Base-by-base conservation (phyloP, 179 eudicot genomes). In the Camellia oleifera region DNA sequence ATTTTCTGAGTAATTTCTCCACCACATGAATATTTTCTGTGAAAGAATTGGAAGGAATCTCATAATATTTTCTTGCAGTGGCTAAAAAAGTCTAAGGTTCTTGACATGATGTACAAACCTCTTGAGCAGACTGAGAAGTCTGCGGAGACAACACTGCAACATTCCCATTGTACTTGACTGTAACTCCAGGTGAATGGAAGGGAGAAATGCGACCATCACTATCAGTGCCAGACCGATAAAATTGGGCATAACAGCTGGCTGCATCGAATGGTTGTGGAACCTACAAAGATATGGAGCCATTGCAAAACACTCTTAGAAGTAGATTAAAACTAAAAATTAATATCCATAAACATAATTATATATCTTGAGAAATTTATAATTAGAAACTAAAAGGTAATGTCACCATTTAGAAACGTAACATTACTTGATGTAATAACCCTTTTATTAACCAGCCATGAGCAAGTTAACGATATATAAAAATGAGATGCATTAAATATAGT, bases 131-230 rank as follows among this genome's bases (percentile, higher is more conserved):
- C 82, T 80, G 90, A 48, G 91, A 88, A 79, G 88, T 78, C 78
- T 91, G 97, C 46, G 94, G 78, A 70, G 97, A 79, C 60, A 89
- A 81, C 68, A 86, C 75, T 52, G 90, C 82, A 80, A 81, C 84
- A 86, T 85, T 87, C 73, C 92, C 95, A 82, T 64, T 83, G 78
- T 84, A 87, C 84, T 91, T 93, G 77, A 89, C 75, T 60, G 93
- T 70, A 81, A 84, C 85, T 75, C 90, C 94, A 83, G 89, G 78
- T 42, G 88, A 45, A 78, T 85, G 84, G 72, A 90, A 91, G 71
- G 97, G 97, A 18, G 96, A 94, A 75, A 88, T 84, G 81, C 91
- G 96, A 44, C 96, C 97, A 80, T 94, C 97, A n/a, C 74, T 81
- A 75, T 92, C 96, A 56, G 84, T 74, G 53, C 88, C 88, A 82